phyloP scores from a whole-genome alignment of 352 stramenopile genomes.

The Globisporangium camurandrum region DNA sequence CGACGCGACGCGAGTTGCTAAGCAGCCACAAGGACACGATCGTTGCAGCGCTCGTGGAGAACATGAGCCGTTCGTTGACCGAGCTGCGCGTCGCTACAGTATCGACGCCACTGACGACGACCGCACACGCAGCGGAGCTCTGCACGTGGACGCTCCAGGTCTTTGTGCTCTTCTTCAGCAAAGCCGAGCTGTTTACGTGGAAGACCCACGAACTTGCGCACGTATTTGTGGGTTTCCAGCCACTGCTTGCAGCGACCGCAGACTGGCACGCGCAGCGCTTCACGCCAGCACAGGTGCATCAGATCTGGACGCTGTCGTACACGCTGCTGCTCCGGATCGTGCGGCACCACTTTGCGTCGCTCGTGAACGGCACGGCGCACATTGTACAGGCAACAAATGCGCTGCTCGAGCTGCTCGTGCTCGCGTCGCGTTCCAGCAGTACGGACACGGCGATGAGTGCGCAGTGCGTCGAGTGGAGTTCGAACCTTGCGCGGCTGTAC shows the following conservation, averaged over 20 bases:
- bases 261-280: conserved; percentile 16
- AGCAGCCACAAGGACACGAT: conserved; percentile 45
- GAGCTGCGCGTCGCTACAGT: too few species aligned
- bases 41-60: conserved; percentile 33
- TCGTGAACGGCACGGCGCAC: conserved; percentile 57
- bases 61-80: conserved; percentile 33
- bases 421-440: background rate
- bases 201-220: conserved; percentile 64
- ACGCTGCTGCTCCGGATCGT: conserved; percentile 67
- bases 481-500: conserved; percentile 80
- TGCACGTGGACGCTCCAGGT: conserved; percentile 47
- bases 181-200: conserved; percentile 76
- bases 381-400: conserved; percentile 61
- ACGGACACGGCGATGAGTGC: conserved; percentile 1
- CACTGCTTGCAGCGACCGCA: conserved; percentile 26
- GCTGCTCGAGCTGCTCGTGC: conserved; percentile 58
- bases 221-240: conserved; percentile 59
- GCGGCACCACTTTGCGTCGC: conserved; percentile 63
- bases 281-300: conserved; percentile 38
- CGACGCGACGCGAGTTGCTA: conserved; percentile 36
- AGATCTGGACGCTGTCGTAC: conserved; percentile 76
- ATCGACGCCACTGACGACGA: conserved; percentile 5
- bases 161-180: conserved; percentile 67
- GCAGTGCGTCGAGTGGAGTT: conserved; percentile 50
- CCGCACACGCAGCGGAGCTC: conserved; percentile 11